These are phyloP conservation scores for Paraglomus brasilianum DNA, from an alignment of 192 early-diverging fungal genomes.

Conservation along the genomic window DNA sequence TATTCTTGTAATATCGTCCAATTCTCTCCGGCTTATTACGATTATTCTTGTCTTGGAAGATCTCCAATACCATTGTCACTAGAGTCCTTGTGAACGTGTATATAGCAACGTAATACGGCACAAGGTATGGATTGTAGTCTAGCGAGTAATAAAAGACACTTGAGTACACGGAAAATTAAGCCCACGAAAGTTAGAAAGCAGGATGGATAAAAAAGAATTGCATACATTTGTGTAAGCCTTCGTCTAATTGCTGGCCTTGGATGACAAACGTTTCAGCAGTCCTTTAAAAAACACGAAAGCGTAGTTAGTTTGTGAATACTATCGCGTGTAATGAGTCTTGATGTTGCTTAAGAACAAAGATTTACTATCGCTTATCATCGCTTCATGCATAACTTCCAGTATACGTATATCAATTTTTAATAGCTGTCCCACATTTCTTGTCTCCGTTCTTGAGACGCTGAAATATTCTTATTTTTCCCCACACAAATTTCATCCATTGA, in stretches of 20 bases:
- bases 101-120: conserved; percentile 26
- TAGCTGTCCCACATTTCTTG: too few relatives aligned
- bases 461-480: too few relatives aligned
- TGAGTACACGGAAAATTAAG: not conserved
- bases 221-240: conserved; percentile 25
- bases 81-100: conserved; percentile 27
- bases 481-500: too few relatives aligned
- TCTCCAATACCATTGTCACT: conserved; percentile 16
- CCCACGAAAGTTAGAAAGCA: not conserved
- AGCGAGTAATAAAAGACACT: not conserved
- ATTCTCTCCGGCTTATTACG: conserved; percentile 26
- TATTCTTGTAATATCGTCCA: conserved; percentile 18
- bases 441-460: too few relatives aligned
- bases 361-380: not conserved
- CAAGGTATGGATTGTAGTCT: conserved; percentile 28
- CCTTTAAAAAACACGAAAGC: conserved; percentile 11
- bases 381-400: too few relatives aligned
- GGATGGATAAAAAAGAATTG: not conserved
- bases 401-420: too few relatives aligned
- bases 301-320: too few relatives aligned
- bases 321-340: not conserved
- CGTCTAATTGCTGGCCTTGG: conserved; percentile 5
- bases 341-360: too few relatives aligned
- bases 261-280: conserved; percentile 19
- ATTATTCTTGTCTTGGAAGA: conserved; percentile 29